phyloP scores from a whole-genome alignment of 2,329 filamentous ascomycete species.

The Diatrype stigma region DNA sequence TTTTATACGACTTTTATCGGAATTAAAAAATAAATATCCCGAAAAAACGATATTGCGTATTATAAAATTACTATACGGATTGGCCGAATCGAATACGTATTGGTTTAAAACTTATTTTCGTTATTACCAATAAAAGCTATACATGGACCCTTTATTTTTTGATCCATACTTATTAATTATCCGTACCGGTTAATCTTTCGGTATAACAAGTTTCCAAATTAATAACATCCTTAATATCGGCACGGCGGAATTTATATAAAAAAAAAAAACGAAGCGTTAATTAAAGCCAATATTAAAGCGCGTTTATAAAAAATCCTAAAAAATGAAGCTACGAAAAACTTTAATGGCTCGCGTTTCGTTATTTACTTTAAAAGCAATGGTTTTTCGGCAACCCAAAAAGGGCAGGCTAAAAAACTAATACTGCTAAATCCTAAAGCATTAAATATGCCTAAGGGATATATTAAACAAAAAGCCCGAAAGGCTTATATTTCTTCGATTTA shows the following conservation, averaged over 20 bases:
- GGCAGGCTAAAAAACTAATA: neutral
- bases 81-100: neutral
- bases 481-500: slow-evolving; percentile 5
- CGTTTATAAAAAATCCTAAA: neutral
- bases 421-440: neutral
- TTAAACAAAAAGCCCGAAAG: slow-evolving; percentile 2
- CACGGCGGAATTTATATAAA: neutral
- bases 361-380: too few species aligned
- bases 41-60: neutral
- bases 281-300: neutral
- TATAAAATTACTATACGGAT: neutral
- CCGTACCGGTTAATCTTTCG: too few species aligned
- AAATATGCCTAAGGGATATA: neutral
- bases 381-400: too few species aligned
- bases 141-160: too few species aligned
- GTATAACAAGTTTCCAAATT: too few species aligned
- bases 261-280: neutral
- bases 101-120: too few species aligned
- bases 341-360: too few species aligned
- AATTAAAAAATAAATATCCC: too few species aligned
- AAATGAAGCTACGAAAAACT: too few species aligned
- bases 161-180: too few species aligned
- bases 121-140: too few species aligned
- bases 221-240: neutral
- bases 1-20: too few species aligned